Conservation (phyloP, 1,284 basidiomycete genomes). For the Abortiporus biennis region DNA sequence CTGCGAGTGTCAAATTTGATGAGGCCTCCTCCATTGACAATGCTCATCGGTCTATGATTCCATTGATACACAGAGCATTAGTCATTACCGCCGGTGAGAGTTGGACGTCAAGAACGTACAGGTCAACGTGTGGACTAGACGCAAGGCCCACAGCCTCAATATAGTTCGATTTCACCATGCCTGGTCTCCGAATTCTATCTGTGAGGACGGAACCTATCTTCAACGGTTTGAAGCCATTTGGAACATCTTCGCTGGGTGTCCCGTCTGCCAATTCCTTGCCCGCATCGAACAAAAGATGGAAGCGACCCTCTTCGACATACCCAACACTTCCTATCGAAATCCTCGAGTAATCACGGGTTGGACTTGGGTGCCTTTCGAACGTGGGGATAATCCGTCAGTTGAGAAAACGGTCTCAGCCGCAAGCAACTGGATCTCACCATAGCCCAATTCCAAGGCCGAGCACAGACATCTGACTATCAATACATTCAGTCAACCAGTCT, state of each 20-base stretch:
- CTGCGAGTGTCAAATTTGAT: constrained; percentile 4
- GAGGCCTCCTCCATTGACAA: neutral
- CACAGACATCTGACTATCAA: too few relatives aligned
- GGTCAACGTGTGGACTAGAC: neutral
- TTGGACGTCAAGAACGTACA: neutral
- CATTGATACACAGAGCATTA: too few relatives aligned
- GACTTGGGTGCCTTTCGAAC: too few relatives aligned
- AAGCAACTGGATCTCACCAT: too few relatives aligned
- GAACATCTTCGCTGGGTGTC: constrained; percentile 6
- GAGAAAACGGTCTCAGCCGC: too few relatives aligned
- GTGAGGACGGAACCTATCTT: neutral
- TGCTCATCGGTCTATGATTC: neutral
- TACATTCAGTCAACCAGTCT: too few relatives aligned
- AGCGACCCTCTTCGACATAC: constrained; percentile 4
- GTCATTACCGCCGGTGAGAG: too few relatives aligned
- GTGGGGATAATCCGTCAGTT: too few relatives aligned
- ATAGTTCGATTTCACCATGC: neutral
- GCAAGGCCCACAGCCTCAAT: neutral
- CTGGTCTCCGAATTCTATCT: neutral
- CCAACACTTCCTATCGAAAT: constrained; percentile 10
- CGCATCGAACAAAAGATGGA: constrained; percentile 7
- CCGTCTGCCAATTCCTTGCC: too few relatives aligned
- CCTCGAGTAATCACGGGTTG: too few relatives aligned
- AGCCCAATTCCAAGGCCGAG: too few relatives aligned
- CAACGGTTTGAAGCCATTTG: constrained; percentile 4